Base-by-base conservation (phyloP, 169 alveolate genomes). In the Eimeria falciformis region DNA sequence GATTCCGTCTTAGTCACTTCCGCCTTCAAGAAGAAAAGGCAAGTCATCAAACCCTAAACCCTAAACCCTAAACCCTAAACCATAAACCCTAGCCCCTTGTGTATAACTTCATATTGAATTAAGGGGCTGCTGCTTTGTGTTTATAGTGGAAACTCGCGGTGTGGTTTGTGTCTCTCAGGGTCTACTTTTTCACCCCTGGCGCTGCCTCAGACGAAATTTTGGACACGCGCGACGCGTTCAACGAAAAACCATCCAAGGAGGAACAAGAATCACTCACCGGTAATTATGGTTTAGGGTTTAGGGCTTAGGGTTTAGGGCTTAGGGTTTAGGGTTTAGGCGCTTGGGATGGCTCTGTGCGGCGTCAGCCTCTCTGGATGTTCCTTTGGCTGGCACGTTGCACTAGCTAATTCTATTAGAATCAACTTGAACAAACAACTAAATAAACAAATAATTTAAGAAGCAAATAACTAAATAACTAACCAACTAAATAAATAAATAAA, bases 151-250 rank as follows among this genome's bases (percentile, higher is more conserved):
- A 14, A 14, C 62, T 7, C 14, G 62, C 62, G n/a, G 62, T 50
- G 62, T 53, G 68, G 23, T n/a, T 77, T 77, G n/a, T 5, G 1
- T 21, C 7, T 5, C 29, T 43, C 47, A 77, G 99, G 62, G 96
- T 98, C 71, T 98, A 97, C 93, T 89, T 98, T 43, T 98, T 98
- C 92, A 95, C 99, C 27, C 95, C 95, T 71, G 96, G 98, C 86
- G 97, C 95, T 37, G 99, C 99, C 14, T 96, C 90, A 56, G 99
- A 98, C 47, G 95, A 93, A 43, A 96, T 96, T 12, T 93, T 95
- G 37, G 96, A 96, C 92, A 96, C 97, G 47, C 96, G 99, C 92
- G 99, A 98, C 92, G 93, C 97, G 77, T 97, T 96, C 90, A 97
- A 97, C 91, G 99, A 97, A 86, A 96, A 96, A 69, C 98, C 98